Conservation (phyloP, 2,329 filamentous ascomycete species). For the Rutstroemia sp. region DNA sequence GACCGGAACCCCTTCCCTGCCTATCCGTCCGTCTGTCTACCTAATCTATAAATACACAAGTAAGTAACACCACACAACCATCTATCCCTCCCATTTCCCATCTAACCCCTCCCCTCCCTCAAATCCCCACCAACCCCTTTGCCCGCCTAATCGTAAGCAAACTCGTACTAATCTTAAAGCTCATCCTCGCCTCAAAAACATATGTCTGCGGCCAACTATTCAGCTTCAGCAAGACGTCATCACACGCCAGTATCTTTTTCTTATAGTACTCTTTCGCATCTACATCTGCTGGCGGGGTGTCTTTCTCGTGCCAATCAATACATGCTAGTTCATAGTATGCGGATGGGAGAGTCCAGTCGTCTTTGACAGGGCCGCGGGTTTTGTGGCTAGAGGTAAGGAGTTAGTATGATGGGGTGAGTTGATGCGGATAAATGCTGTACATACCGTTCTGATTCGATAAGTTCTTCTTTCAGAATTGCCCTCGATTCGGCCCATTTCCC, state of each 20-base stretch:
- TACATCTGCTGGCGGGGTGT: slow-evolving; percentile 32
- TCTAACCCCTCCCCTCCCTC: neutral
- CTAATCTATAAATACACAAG: neutral
- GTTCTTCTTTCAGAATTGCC: slow-evolving; percentile 49
- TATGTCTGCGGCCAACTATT: slow-evolving; percentile 66
- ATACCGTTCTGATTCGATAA: slow-evolving; percentile 60
- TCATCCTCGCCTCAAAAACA: slow-evolving; percentile 66
- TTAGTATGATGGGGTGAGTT: neutral
- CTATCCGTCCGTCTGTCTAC: neutral
- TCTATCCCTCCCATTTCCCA: neutral
- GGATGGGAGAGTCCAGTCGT: slow-evolving; percentile 65
- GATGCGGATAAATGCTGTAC: slow-evolving; percentile 3
- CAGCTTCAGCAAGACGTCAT: slow-evolving; percentile 57
- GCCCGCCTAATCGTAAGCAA: slow-evolving; percentile 24
- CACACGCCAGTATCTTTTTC: slow-evolving; percentile 51
- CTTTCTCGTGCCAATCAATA: slow-evolving; percentile 65
- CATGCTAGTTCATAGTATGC: slow-evolving; percentile 84
- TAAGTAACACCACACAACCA: neutral
- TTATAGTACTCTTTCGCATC: slow-evolving; percentile 51
- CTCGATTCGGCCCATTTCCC: slow-evolving; percentile 59
- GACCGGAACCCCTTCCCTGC: neutral
- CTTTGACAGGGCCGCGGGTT: slow-evolving; percentile 54
- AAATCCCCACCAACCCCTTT: slow-evolving; percentile 19
- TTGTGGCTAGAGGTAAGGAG: slow-evolving; percentile 31
- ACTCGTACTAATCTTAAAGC: slow-evolving; percentile 45